Evolutionary conservation across 139 green algal genomes (phyloP).

Genomic region (Chlamydomonas sp.): DNA sequence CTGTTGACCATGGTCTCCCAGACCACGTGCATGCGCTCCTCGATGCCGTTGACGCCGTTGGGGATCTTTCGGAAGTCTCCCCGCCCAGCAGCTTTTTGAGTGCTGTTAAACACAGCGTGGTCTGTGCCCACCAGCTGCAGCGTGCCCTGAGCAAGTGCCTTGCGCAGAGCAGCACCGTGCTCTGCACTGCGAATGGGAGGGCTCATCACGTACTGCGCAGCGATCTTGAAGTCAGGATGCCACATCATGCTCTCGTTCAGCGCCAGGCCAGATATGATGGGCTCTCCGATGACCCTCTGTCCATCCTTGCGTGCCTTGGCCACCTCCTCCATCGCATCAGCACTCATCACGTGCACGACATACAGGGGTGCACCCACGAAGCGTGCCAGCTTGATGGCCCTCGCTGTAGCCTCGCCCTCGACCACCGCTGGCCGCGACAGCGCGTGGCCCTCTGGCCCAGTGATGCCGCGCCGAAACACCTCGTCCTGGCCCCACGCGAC

Average conservation of each 20-base stretch:
- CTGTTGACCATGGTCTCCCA: constrained; percentile 76
- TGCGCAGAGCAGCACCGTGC: constrained; percentile 42
- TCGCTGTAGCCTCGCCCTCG: constrained; percentile 81
- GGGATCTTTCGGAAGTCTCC: constrained; percentile 89
- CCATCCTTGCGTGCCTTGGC: constrained; percentile 41
- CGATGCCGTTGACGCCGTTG: constrained; percentile 94
- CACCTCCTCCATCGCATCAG: constrained; percentile 74
- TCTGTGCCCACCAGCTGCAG: constrained; percentile 74
- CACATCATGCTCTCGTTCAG: constrained; percentile 69
- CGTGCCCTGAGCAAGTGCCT: constrained; percentile 20
- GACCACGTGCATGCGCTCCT: constrained; percentile 87
- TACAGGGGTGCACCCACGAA: constrained; percentile 85
- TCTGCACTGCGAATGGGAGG: constrained; percentile 70
- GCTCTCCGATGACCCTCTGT: constrained; percentile 70
- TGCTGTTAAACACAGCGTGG: constrained; percentile 87
- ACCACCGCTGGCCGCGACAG: constrained; percentile 73
- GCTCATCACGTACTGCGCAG: constrained; percentile 85
- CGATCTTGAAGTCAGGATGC: constrained; percentile 68
- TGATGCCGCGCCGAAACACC: constrained; percentile 46
- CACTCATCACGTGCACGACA: constrained; percentile 94
- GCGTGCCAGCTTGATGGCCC: constrained; percentile 75
- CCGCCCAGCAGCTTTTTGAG: constrained; percentile 71
- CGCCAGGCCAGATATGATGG: constrained; percentile 67
- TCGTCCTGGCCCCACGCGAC: constrained; percentile 61
- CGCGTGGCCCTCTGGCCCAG: constrained; percentile 78